phyloP scores from a whole-genome alignment of 176 grass and related monocot species.

The Hordeum marinum region DNA sequence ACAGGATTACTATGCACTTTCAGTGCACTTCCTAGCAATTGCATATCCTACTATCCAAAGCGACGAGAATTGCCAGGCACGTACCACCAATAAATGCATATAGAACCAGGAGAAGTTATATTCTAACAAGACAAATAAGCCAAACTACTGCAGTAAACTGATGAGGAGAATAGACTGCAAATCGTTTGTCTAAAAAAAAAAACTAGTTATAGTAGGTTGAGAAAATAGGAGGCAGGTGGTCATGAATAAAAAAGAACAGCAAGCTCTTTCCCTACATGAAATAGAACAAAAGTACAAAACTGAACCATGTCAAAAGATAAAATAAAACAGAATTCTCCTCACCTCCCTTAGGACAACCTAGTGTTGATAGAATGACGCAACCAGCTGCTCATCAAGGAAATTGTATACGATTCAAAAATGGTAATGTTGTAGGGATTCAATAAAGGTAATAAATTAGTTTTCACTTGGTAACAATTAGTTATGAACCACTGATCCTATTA shows the following conservation, averaged over 20 bases:
- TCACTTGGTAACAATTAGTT: not conserved
- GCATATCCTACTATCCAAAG: not conserved
- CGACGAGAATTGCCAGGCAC: not conserved
- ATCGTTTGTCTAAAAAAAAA: not conserved
- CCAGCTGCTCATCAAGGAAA: slow-evolving; percentile 50
- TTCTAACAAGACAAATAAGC: not conserved
- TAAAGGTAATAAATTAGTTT: not conserved
- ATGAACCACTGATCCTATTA: not conserved
- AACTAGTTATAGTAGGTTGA: not conserved
- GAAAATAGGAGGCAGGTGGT: not conserved
- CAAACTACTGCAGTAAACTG: not conserved
- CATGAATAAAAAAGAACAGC: not conserved
- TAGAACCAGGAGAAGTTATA: not conserved
- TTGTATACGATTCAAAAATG: not conserved
- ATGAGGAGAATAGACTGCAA: not conserved
- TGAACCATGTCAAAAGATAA: not conserved
- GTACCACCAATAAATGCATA: not conserved
- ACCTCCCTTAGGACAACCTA: slow-evolving; percentile 91
- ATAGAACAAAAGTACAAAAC: not conserved
- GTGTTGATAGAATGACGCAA: slow-evolving; percentile 88
- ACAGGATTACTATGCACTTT: not conserved
- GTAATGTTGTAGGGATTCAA: not conserved
- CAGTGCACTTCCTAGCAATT: not conserved
- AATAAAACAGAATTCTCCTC: slow-evolving; percentile 21
- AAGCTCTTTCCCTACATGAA: not conserved